Base-by-base conservation (phyloP, 2,329 filamentous ascomycete genomes). In the Tolypocladium paradoxum region DNA sequence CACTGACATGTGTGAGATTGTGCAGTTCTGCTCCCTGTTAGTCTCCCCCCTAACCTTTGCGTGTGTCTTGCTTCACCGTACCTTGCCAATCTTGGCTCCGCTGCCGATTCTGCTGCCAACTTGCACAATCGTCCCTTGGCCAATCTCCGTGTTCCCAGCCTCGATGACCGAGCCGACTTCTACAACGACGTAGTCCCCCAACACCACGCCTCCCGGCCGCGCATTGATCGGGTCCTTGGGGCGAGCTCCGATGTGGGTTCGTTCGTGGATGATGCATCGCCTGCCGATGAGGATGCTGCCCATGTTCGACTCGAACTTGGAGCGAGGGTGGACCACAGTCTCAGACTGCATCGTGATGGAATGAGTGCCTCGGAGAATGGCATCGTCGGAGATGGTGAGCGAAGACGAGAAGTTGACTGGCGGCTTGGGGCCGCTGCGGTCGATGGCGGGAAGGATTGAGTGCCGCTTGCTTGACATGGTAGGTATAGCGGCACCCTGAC, bases 291-390 rank as follows among this genome's bases (percentile, higher is more conserved):
- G 83, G 59, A 97, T 83, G 45, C 90, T 85, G 5, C 90, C 90
- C 50, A 85, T 77, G 54, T 83, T 83, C 9, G 92, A 86, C 62
- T 90, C 87, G 53, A 96, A 79, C 56, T 85, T 83, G 18, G 85
- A 82, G 49, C 91, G 88, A 1, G 93, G 91, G 63, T 97, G 92
- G n/a, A 99, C 72, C 7, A 96, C 81, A 4, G 83, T 85, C 63
- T 90, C 84, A 27, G 87, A 78, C 53, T 85, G 85, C 57, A 97
- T 83, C 46, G 82, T 85, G 57, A 99, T 88, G 1, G 83, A 84
- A 65, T 95, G 80, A 2, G 80, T 83, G 58, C 93, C 93, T 20
- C 75, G 81, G 20, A 87, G 71, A 20, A 80, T 71, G 12, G 83
- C 81, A 54, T 78, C 78, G 58, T 85, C 82, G 63, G 82, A 78